Base-by-base conservation (phyloP, 257 asterid species). In the Solanum chmielewskii region DNA sequence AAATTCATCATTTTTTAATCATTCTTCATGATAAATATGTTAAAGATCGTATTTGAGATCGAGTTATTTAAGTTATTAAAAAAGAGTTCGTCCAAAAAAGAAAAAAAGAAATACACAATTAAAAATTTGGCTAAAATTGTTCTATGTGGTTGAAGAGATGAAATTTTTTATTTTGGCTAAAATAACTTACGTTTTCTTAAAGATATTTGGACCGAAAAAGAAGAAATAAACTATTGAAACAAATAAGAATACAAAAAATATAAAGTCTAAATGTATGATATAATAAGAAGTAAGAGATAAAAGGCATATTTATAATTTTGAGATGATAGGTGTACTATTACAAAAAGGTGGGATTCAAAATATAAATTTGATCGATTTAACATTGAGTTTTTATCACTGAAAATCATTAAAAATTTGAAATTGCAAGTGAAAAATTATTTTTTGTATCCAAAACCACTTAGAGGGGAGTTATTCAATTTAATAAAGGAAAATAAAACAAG, bases 401-500 rank as follows among this genome's bases (percentile, higher is more conserved):
- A 35, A 35, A 35, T 35, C 7, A 35, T 35, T 35, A 35, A 35
- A 35, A 35, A 35, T 1, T 35, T 35, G 7, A 35, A 35, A 35
- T 35, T 35, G 7, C 0, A 35, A 1, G 39, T 4, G 1, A 0
- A 37, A 35, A 37, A 37, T 37, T 37, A 37, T 37, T 37, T 35
- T 37, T 37, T 5, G 0, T 35, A 37, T 37, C 0, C 7, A 37
- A 37, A 37, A 37, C 39, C 6, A 1, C 39, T 37, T 1, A 37
- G 39, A 37, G 39, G 7, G 39, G 39, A 5, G 39, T 35, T 35
- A 37, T 37, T 6, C 0, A 37, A 37, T 37, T 37, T 37, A 37
- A 37, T 1, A 37, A 37, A 37, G 0, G 0, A 5, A 5, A 37
- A 37, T 5, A 35, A 4, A 35, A 35, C 0, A 4, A 35, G 1